Conservation (phyloP, 2,329 filamentous ascomycete genomes). For the Pestalotiopsis sp. region DNA sequence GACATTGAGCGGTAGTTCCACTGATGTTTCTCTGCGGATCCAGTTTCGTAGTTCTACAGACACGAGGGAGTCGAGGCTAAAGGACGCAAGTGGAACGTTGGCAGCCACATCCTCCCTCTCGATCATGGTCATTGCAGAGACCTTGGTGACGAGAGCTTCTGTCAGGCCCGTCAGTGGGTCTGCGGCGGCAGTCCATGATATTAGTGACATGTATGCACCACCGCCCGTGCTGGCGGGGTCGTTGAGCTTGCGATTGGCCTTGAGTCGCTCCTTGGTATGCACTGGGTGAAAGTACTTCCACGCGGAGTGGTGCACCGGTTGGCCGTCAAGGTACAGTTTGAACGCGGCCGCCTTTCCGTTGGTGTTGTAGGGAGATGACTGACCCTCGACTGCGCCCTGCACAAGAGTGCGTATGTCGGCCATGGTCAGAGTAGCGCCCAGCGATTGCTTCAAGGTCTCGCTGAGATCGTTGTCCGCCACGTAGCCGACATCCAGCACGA, state of each 20-base stretch:
- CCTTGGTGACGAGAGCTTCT: slow-evolving; percentile 3
- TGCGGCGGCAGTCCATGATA: not conserved
- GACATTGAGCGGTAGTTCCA: no score
- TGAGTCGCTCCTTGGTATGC: not conserved
- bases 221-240: not conserved
- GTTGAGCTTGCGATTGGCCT: not conserved
- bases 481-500: slow-evolving; percentile 1
- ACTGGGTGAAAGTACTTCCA: slow-evolving; percentile 1
- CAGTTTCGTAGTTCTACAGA: slow-evolving; percentile 11
- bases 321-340: no score
- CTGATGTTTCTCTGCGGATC: not conserved
- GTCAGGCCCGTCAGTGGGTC: not conserved
- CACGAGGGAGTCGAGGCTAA: slow-evolving; percentile 10
- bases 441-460: slow-evolving; percentile 1
- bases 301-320: no score
- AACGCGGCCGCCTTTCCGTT: not conserved
- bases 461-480: slow-evolving; percentile 3
- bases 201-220: no score
- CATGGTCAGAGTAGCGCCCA: not conserved
- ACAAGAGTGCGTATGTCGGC: not conserved
- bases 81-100: not conserved
- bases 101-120: slow-evolving; percentile 6
- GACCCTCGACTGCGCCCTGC: not conserved
- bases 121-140: slow-evolving; percentile 6
- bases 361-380: not conserved